Conservation (phyloP, 2,329 filamentous ascomycete genomes). For the Botrytis cinerea region DNA sequence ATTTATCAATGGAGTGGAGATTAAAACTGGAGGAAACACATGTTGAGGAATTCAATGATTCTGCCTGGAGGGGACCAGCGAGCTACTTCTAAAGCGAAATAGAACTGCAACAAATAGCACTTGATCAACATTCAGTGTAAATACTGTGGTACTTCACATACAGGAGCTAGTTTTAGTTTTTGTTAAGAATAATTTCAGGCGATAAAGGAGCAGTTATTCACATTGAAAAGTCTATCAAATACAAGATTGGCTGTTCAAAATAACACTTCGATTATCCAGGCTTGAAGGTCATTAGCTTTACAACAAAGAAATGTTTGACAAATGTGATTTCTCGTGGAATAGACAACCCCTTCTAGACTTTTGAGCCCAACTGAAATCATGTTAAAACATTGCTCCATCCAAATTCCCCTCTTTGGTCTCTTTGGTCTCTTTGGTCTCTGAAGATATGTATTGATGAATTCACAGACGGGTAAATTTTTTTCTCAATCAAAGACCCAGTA, state of each 20-base stretch:
- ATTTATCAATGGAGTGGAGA: background rate
- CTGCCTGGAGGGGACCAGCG: rapidly evolving
- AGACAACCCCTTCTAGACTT: background rate
- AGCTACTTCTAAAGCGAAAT: background rate
- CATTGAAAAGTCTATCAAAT: background rate
- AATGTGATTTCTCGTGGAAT: background rate
- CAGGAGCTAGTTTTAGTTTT: too few relatives aligned
- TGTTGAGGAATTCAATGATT: background rate
- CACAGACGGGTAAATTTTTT: rapidly evolving
- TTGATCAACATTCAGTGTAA: background rate
- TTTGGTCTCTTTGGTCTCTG: too few relatives aligned
- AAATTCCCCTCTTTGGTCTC: rapidly evolving
- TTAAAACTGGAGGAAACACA: background rate
- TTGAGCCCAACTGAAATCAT: background rate
- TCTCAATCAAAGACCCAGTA: background rate
- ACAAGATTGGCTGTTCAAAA: background rate
- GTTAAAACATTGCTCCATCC: rapidly evolving
- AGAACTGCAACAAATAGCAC: background rate
- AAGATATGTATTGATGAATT: background rate
- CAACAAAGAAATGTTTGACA: background rate
- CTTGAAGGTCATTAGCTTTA: background rate
- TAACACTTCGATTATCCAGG: background rate
- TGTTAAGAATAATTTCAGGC: background rate
- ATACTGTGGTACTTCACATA: background rate
- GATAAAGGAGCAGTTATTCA: background rate